These are phyloP conservation scores for Blumeria hordei DNA, from an alignment of 2,329 filamentous ascomycete species.

Conservation along the genomic window DNA sequence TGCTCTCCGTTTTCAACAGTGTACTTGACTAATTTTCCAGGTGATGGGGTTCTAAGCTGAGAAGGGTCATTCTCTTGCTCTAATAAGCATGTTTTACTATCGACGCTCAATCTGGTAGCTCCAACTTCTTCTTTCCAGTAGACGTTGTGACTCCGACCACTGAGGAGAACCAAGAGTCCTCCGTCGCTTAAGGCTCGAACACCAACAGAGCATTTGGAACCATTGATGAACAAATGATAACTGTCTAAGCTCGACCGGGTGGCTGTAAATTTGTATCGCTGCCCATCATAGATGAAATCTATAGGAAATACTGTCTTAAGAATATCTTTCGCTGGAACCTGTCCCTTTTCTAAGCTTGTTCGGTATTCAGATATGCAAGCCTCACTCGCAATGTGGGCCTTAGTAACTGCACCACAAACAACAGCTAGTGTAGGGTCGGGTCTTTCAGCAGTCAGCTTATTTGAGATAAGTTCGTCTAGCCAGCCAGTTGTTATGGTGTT, in stretches of 20 bases:
- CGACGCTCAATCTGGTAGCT: constrained; percentile 82
- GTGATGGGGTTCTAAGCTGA: constrained; percentile 79
- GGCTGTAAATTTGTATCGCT: constrained; percentile 92
- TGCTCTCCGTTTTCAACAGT: constrained; percentile 88
- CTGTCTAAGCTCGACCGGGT: constrained; percentile 79
- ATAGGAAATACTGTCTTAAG: constrained; percentile 94
- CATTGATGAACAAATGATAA: constrained; percentile 97
- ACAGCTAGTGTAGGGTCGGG: constrained; percentile 88
- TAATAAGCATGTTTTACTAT: constrained; percentile 91
- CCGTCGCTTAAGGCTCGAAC: constrained; percentile 84
- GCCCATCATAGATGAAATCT: constrained; percentile 96
- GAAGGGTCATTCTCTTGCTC: constrained; percentile 99
- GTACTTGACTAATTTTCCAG: constrained; percentile 96
- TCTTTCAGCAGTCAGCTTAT: constrained; percentile 86
- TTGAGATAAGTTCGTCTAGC: constrained; percentile 95
- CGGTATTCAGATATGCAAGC: constrained; percentile 69
- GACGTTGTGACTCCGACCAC: constrained; percentile 85
- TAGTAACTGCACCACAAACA: constrained; percentile 81
- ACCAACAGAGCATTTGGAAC: constrained; percentile 83
- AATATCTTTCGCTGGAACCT: constrained; percentile 88
- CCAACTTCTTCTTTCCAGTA: constrained; percentile 99
- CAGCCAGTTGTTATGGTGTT: constrained; percentile 98
- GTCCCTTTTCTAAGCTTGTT: constrained; percentile 78
- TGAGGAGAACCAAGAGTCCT: constrained; percentile 72
- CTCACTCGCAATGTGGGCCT: constrained; percentile 88